Conservation (phyloP, 2,329 filamentous ascomycete species). For the Paracoccidioides lutzii region DNA sequence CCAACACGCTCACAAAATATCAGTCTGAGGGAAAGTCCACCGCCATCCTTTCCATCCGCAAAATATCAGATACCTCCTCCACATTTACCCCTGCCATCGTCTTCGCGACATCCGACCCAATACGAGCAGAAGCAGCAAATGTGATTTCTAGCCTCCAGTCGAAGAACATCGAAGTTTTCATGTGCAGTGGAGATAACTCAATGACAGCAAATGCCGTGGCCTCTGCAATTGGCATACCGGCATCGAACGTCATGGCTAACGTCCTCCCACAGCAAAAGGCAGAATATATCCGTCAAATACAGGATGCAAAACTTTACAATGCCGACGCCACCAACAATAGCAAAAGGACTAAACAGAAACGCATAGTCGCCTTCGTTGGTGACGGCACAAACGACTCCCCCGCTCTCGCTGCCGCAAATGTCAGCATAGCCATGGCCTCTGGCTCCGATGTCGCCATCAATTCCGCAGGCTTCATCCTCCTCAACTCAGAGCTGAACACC, state of each 20-base stretch:
- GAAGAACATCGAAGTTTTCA: slow-evolving; percentile 64
- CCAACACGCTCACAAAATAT: slow-evolving; percentile 25
- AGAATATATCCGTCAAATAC: slow-evolving; percentile 42
- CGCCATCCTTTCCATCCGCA: slow-evolving; percentile 31
- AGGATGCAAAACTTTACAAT: slow-evolving; percentile 25
- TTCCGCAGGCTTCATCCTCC: slow-evolving; percentile 67
- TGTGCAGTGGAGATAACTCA: slow-evolving; percentile 86
- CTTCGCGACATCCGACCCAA: slow-evolving; percentile 67
- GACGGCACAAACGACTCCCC: slow-evolving; percentile 82
- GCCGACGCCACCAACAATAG: slow-evolving; percentile 1
- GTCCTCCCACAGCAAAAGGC: slow-evolving; percentile 73
- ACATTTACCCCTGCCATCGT: slow-evolving; percentile 44
- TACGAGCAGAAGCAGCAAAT: slow-evolving; percentile 56
- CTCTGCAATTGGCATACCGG: slow-evolving; percentile 57
- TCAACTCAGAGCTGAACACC: slow-evolving; percentile 55
- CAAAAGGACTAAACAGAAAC: slow-evolving; percentile 22
- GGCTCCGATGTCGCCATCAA: slow-evolving; percentile 75
- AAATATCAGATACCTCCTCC: slow-evolving; percentile 6
- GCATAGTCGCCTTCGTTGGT: slow-evolving; percentile 68
- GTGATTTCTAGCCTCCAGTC: slow-evolving; percentile 54
- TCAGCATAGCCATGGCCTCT: slow-evolving; percentile 69
- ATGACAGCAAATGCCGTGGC: slow-evolving; percentile 74
- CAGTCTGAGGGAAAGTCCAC: slow-evolving; percentile 33
- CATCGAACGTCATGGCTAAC: slow-evolving; percentile 66
- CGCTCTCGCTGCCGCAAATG: slow-evolving; percentile 64